phyloP scores from a whole-genome alignment of 2,329 filamentous ascomycete species.

The Huntiella decipiens region DNA sequence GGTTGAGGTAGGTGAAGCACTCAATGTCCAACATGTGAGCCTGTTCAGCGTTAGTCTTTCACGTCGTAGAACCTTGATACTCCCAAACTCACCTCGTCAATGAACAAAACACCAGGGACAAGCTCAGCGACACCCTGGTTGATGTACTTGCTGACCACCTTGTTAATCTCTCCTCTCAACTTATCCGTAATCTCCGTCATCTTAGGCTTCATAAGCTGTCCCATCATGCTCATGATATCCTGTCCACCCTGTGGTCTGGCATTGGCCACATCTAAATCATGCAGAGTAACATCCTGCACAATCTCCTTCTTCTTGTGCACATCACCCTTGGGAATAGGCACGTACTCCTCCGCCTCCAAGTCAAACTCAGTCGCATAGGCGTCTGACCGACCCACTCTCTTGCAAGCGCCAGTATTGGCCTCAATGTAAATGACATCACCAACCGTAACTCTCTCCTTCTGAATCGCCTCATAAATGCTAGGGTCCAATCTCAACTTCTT shows the following conservation, averaged over 20 bases:
- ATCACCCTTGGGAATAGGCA: slow-evolving; percentile 94
- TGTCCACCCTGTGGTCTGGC: slow-evolving; percentile 88
- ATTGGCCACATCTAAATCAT: slow-evolving; percentile 92
- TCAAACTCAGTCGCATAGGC: slow-evolving; percentile 98
- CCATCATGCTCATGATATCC: slow-evolving; percentile 99
- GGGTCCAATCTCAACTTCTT: slow-evolving; percentile 96
- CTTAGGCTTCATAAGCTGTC: slow-evolving; percentile 97
- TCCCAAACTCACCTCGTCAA: slow-evolving; percentile 58
- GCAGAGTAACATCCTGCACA: slow-evolving; percentile 92
- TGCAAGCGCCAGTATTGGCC: slow-evolving; percentile 95
- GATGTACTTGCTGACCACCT: slow-evolving; percentile 97
- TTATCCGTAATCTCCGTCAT: slow-evolving; percentile 99
- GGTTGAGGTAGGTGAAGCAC: slow-evolving; percentile 97
- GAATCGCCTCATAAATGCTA: slow-evolving; percentile 97
- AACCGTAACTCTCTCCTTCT: slow-evolving; percentile 89
- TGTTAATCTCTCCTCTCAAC: slow-evolving; percentile 88
- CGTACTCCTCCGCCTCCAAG: slow-evolving; percentile 95
- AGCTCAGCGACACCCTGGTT: slow-evolving; percentile 95
- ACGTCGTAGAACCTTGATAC: neutral
- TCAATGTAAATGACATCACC: slow-evolving; percentile 99
- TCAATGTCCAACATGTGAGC: slow-evolving; percentile 99
- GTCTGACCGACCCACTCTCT: slow-evolving; percentile 86
- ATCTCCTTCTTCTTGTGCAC: slow-evolving; percentile 99
- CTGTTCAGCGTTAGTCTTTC: slow-evolving; percentile 17
- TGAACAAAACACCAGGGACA: slow-evolving; percentile 95